These are phyloP conservation scores for Panus rudis DNA, from an alignment of 768 basidiomycete species.

Conservation along the genomic window DNA sequence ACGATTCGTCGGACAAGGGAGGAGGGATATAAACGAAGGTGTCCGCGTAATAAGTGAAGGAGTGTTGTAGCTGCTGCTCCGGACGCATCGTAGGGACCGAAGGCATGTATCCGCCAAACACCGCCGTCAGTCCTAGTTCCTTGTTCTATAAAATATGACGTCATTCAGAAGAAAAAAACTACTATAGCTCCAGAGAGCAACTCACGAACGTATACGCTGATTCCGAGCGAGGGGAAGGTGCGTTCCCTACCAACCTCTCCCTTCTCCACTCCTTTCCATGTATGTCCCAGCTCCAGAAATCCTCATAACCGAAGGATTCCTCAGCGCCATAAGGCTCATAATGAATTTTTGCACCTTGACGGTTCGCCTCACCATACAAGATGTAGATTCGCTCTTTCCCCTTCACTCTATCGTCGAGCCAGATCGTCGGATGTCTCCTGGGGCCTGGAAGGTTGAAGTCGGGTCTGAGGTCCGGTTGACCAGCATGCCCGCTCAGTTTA, in stretches of 20 bases:
- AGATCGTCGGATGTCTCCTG: slow-evolving; percentile 27
- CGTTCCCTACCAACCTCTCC: slow-evolving; percentile 28
- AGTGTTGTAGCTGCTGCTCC: slow-evolving; percentile 12
- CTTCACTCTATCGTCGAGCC: slow-evolving; percentile 29
- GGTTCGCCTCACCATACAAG: slow-evolving; percentile 30
- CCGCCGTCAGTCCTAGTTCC: slow-evolving; percentile 27
- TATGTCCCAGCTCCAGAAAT: slow-evolving; percentile 33
- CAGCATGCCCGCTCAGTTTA: slow-evolving; percentile 16
- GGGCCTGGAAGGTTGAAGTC: slow-evolving; percentile 26
- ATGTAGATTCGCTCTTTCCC: slow-evolving; percentile 25
- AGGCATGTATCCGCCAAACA: slow-evolving; percentile 35
- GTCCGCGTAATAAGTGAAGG: slow-evolving; percentile 35
- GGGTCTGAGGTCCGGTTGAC: slow-evolving; percentile 5
- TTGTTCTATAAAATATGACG: slow-evolving; percentile 21
- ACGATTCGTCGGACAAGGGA: too few relatives aligned
- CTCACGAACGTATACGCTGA: slow-evolving; percentile 26
- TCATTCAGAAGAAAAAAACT: slow-evolving; percentile 4
- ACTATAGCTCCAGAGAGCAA: too few relatives aligned
- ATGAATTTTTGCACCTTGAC: slow-evolving; percentile 20
- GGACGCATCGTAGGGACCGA: slow-evolving; percentile 10
- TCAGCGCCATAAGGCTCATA: slow-evolving; percentile 19
- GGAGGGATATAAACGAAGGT: slow-evolving; percentile 33
- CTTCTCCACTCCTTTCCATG: slow-evolving; percentile 22
- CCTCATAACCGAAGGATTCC: slow-evolving; percentile 22
- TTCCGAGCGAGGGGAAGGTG: slow-evolving; percentile 29